Conservation (phyloP, 805 yeast species). For the Candida insectorum region DNA sequence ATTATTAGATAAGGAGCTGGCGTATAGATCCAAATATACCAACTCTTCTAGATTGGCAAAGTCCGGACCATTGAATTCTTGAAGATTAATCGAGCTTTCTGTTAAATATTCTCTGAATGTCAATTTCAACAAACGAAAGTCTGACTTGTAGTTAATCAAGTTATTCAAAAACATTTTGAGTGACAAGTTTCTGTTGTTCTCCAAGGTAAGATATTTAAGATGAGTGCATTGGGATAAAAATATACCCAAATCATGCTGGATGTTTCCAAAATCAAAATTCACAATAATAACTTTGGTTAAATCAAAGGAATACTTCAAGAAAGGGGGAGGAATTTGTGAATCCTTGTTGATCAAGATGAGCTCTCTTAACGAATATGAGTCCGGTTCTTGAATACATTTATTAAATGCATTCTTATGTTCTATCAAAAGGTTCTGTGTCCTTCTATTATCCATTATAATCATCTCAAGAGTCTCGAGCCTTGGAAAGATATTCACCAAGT, state of each 20-base stretch:
- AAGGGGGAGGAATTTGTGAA: constrained; percentile 21
- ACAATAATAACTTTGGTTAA: constrained; percentile 25
- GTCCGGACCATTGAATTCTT: constrained; percentile 21
- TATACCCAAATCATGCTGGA: constrained; percentile 23
- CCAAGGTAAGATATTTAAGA: constrained; percentile 24
- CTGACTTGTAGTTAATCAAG: constrained; percentile 25
- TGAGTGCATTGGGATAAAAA: constrained; percentile 18
- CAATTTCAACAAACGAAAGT: constrained; percentile 21
- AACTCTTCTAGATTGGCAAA: constrained; percentile 21
- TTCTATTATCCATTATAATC: constrained; percentile 1
- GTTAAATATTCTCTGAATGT: constrained; percentile 28
- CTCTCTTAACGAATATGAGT: constrained; percentile 10
- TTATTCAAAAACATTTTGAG: constrained; percentile 25
- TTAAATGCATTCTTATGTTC: constrained; percentile 7
- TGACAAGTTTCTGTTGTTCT: constrained; percentile 29
- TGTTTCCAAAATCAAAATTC: constrained; percentile 28
- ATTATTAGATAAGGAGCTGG: constrained; percentile 37
- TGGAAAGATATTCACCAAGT: constrained; percentile 6
- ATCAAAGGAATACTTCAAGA: constrained; percentile 19
- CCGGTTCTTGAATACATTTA: constrained; percentile 2
- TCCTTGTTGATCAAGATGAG: constrained; percentile 24
- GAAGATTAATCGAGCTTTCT: constrained; percentile 19
- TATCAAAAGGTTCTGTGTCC: neutral
- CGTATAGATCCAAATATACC: constrained; percentile 34
- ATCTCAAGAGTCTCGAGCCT: constrained; percentile 7